Conservation (phyloP, 768 basidiomycete species). For the Guyanaporus albipodus region DNA sequence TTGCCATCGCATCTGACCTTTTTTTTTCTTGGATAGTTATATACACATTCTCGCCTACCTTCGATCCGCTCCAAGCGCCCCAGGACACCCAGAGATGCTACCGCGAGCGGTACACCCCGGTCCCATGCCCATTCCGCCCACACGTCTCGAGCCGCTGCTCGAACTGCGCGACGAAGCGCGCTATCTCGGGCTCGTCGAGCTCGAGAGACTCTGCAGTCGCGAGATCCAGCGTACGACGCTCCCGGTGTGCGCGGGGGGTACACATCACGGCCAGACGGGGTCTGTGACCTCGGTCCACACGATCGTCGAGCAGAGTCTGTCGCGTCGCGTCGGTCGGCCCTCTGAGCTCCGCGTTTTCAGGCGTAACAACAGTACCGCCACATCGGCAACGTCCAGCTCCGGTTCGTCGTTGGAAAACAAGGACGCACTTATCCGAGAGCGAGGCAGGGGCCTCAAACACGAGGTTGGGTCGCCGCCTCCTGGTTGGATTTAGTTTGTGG, state of each 20-base stretch:
- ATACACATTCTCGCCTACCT: constrained; percentile 68
- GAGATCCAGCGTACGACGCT: constrained; percentile 52
- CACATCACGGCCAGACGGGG: constrained; percentile 38
- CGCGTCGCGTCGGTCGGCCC: constrained; percentile 10
- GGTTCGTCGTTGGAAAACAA: constrained; percentile 13
- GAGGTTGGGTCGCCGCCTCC: constrained; percentile 31
- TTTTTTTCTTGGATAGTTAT: constrained; percentile 45
- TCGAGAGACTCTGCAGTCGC: constrained; percentile 61
- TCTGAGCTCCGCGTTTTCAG: constrained; percentile 8
- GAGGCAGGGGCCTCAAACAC: constrained; percentile 4
- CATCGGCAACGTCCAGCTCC: constrained; percentile 2
- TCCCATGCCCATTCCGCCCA: constrained; percentile 30
- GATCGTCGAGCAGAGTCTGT: constrained; percentile 51
- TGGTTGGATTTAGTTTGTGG: constrained; percentile 43
- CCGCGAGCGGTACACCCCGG: constrained; percentile 57
- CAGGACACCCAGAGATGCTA: constrained; percentile 48
- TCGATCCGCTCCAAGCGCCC: constrained; percentile 47
- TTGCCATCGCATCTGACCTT: constrained; percentile 1
- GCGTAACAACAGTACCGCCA: background rate
- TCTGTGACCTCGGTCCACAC: constrained; percentile 62
- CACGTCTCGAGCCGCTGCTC: constrained; percentile 61
- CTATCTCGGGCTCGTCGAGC: constrained; percentile 64
- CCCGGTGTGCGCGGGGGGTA: constrained; percentile 38
- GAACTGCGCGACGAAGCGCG: constrained; percentile 78
- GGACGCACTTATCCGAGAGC: constrained; percentile 10